These are phyloP conservation scores for Phytophthora citrophthora DNA, from an alignment of 352 stramenopile genomes.

Conservation along the genomic window DNA sequence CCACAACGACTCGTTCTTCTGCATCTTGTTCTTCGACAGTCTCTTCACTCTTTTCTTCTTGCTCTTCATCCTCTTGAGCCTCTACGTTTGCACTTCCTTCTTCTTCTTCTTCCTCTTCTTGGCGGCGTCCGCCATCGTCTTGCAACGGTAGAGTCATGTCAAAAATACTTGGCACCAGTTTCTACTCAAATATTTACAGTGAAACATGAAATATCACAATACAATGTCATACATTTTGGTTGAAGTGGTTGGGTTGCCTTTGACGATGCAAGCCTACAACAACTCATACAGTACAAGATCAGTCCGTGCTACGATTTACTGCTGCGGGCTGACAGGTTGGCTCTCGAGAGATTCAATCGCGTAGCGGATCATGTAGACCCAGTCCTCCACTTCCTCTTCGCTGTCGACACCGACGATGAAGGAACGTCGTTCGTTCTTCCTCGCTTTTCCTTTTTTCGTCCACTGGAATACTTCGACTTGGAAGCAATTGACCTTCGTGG, in stretches of 20 bases:
- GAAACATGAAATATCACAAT: too few species aligned
- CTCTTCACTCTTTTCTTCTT: neutral
- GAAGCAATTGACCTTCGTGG: slow-evolving; percentile 81
- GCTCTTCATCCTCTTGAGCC: neutral
- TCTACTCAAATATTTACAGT: too few species aligned
- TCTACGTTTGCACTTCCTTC: neutral
- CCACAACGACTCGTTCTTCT: slow-evolving; percentile 8
- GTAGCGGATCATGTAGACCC: slow-evolving; percentile 88
- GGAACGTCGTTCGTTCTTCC: slow-evolving; percentile 63
- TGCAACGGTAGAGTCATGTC: too few species aligned
- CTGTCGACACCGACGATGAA: slow-evolving; percentile 81
- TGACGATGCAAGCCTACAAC: slow-evolving; percentile 7
- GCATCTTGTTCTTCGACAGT: neutral
- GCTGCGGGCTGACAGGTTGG: slow-evolving; percentile 24
- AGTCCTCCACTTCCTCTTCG: slow-evolving; percentile 80
- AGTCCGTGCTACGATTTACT: neutral
- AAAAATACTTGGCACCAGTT: too few species aligned
- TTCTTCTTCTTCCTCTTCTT: slow-evolving; percentile 13
- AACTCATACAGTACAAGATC: slow-evolving; percentile 15
- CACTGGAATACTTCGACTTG: slow-evolving; percentile 86
- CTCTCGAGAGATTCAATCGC: slow-evolving; percentile 88
- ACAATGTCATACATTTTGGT: neutral
- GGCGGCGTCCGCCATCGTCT: neutral
- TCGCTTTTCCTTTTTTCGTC: slow-evolving; percentile 79
- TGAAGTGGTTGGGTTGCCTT: slow-evolving; percentile 9